These are phyloP conservation scores for Kwoniella shandongensis DNA, from an alignment of 768 basidiomycete genomes.

Conservation along the genomic window DNA sequence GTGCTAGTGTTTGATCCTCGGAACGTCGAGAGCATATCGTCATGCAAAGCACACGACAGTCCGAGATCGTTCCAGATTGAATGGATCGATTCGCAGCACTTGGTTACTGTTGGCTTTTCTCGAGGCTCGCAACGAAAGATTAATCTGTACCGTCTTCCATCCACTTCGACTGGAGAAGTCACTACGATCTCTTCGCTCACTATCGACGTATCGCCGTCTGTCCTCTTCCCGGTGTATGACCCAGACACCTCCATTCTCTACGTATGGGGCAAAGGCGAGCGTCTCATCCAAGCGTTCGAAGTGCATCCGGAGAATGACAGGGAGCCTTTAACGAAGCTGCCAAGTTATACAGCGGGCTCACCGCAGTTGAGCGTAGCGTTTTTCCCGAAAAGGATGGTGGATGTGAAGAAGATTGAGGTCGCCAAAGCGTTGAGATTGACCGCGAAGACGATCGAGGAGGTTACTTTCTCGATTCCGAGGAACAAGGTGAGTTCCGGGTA, in stretches of 20 bases:
- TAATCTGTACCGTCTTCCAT: constrained; percentile 39
- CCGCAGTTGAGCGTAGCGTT: constrained; percentile 51
- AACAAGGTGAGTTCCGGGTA: constrained; percentile 41
- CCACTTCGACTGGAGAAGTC: constrained; percentile 13
- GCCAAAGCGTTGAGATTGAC: constrained; percentile 47
- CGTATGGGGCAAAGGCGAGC: constrained; percentile 54
- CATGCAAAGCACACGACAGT: constrained; percentile 50
- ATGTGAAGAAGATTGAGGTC: constrained; percentile 53
- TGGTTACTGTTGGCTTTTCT: constrained; percentile 53
- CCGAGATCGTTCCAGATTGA: constrained; percentile 50
- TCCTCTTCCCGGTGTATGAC: constrained; percentile 53
- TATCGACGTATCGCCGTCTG: constrained; percentile 54
- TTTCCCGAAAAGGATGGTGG: constrained; percentile 49
- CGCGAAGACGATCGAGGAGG: constrained; percentile 47
- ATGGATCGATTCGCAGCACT: constrained; percentile 46
- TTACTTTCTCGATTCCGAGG: constrained; percentile 52
- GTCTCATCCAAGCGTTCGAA: constrained; percentile 51
- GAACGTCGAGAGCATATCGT: constrained; percentile 6
- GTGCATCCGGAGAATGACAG: constrained; percentile 30
- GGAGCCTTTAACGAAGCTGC: constrained; percentile 44
- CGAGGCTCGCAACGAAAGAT: constrained; percentile 51
- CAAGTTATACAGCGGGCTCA: constrained; percentile 47
- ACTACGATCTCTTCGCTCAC: constrained; percentile 26
- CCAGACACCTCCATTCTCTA: constrained; percentile 53
- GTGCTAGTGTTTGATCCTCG: constrained; percentile 53